Evolutionary conservation across 2,329 filamentous ascomycete genomes (phyloP).

Genomic region (Nannizziopsis barbatae): DNA sequence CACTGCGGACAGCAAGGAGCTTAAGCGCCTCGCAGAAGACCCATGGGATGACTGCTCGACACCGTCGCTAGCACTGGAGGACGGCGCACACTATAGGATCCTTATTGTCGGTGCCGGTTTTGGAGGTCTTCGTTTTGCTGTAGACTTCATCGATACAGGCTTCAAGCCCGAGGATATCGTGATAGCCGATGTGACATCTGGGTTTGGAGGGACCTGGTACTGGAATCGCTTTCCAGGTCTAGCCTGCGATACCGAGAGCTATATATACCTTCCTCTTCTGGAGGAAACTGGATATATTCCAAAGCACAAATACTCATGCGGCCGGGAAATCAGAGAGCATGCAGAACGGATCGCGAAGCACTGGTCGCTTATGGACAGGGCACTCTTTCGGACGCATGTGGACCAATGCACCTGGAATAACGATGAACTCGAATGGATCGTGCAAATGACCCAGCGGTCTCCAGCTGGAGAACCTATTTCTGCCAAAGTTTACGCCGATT

Average conservation of each 20-base stretch:
- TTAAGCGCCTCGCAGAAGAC: constrained; percentile 31
- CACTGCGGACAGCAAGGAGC: constrained; percentile 23
- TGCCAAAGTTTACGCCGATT: constrained; percentile 27
- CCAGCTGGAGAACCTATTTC: background rate
- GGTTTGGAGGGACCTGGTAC: constrained; percentile 41
- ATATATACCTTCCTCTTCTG: constrained; percentile 48
- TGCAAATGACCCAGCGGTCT: constrained; percentile 16
- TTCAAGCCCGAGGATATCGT: constrained; percentile 22
- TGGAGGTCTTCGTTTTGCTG: constrained; percentile 31
- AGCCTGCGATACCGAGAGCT: constrained; percentile 49
- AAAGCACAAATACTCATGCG: constrained; percentile 39
- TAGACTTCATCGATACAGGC: constrained; percentile 31
- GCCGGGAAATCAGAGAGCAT: constrained; percentile 39
- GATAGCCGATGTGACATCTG: constrained; percentile 33
- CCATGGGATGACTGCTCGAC: constrained; percentile 32
- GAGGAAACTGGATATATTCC: constrained; percentile 35
- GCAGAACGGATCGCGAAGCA: constrained; percentile 36
- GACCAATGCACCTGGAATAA: constrained; percentile 40
- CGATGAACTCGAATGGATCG: constrained; percentile 22
- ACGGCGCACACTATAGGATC: constrained; percentile 5
- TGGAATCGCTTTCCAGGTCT: constrained; percentile 41
- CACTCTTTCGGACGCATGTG: constrained; percentile 40
- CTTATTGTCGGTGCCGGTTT: constrained; percentile 38
- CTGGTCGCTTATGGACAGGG: constrained; percentile 33
- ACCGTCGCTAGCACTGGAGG: constrained; percentile 46